Evolutionary conservation across 768 basidiomycete species (phyloP), one percentile per base, ranked within the genome.

Genomic region (Mycena capillaripes): DNA sequence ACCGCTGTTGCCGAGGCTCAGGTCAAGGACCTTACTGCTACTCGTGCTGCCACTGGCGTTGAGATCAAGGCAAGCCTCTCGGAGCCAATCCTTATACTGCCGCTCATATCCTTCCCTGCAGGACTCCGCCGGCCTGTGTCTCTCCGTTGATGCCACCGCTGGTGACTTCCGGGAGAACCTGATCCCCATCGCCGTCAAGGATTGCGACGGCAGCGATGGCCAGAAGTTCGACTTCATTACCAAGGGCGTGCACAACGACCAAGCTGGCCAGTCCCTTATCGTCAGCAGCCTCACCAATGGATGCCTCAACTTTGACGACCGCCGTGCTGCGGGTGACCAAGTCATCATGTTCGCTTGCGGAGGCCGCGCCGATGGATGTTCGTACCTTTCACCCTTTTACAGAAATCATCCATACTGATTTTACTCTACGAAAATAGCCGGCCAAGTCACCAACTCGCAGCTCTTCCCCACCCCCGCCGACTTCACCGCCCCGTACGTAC

Each of bases 171-270:
- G 76, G 25, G 77, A 78, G 64, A 82, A 83, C 74, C 78, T 83
- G 50, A 79, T 83, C 52, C 80, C 79, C 53, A 48, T 81, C 23
- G 70, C n/a, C n/a, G 27, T 80, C 44, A 78, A 78, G 71, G 65
- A 66, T 21, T 82, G 82, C 65, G 78, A 81, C 50, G 38, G 76
- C 12, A 70, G 77, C 9, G 79, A 76, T 11, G 80, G 78, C 6
- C 82, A 82, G 65, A 79, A 80, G 68, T 83, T 79, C 48, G 82
- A 83, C 66, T 74, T 83, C 27, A 76, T 83, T 55, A 80, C 81
- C 16, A 76, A 79, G 76, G 81, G 81, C 55, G 72, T 72, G 63
- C 81, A 81, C 73, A 81, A 80, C 68, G 75, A 81, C 59, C 69
- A 76, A 17, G 56, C 71, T n/a, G 79, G 74, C 32, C 59, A 62